phyloP scores from a whole-genome alignment of 768 basidiomycete genomes.

The Omphalotus guepiniiformis region DNA sequence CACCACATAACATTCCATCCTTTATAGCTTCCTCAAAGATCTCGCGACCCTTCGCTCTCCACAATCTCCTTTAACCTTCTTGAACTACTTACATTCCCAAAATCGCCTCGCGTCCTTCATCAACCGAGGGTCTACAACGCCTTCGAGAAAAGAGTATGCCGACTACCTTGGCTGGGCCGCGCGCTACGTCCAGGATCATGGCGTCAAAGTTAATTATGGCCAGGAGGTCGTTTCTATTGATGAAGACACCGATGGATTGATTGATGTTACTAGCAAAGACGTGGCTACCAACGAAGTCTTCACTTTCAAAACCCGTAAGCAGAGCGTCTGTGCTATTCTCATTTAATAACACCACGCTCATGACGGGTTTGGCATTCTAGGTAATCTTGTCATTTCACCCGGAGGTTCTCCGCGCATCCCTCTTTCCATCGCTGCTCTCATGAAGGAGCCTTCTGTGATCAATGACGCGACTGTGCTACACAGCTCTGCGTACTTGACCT shows the following conservation, averaged over 20 bases:
- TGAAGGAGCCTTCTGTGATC: conserved; percentile 31
- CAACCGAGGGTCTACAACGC: conserved; percentile 46
- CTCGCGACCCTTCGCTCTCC: conserved; percentile 50
- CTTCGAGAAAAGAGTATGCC: conserved; percentile 49
- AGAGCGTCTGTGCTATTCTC: neutral
- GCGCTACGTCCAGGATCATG: conserved; percentile 35
- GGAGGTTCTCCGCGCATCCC: conserved; percentile 46
- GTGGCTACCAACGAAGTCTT: conserved; percentile 30
- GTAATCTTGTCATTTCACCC: conserved; percentile 47
- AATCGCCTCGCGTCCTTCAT: conserved; percentile 48
- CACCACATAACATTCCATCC: neutral
- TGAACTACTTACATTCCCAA: conserved; percentile 48
- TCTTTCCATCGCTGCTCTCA: conserved; percentile 25
- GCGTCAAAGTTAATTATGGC: conserved; percentile 40
- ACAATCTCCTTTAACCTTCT: conserved; percentile 47
- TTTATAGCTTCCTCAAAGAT: conserved; percentile 45
- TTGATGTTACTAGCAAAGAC: conserved; percentile 34
- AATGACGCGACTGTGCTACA: conserved; percentile 19
- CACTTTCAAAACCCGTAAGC: conserved; percentile 35
- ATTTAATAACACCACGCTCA: neutral
- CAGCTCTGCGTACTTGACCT: conserved; percentile 38
- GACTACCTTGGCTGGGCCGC: conserved; percentile 55
- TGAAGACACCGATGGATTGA: conserved; percentile 27
- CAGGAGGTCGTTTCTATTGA: conserved; percentile 41
- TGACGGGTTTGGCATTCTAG: conserved; percentile 19